phyloP scores from a whole-genome alignment of 371 early-diverging fungal species.

The Caulochytrium protostelioides region DNA sequence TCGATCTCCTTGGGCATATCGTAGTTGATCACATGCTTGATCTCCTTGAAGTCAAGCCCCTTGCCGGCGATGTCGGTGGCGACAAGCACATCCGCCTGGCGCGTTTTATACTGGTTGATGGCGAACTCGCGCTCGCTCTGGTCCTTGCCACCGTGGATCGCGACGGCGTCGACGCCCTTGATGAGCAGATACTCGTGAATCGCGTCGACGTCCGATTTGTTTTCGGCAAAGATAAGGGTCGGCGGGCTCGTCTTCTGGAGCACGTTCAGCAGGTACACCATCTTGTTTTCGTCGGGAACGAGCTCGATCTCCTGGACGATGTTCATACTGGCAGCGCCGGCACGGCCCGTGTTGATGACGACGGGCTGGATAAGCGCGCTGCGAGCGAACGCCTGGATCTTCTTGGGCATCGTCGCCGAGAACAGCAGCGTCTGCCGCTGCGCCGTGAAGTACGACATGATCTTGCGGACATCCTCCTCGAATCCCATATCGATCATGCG shows the following conservation, averaged over 20 bases:
- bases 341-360: slow-evolving; percentile 94
- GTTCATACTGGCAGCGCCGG: slow-evolving; percentile 91
- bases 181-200: slow-evolving; percentile 81
- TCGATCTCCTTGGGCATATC: slow-evolving; percentile 95
- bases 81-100: slow-evolving; percentile 65
- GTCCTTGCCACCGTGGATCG: slow-evolving; percentile 88
- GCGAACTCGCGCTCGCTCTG: slow-evolving; percentile 53
- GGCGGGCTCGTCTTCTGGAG: slow-evolving; percentile 88
- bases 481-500: slow-evolving; percentile 56
- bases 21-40: slow-evolving; percentile 80
- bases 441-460: slow-evolving; percentile 71
- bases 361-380: slow-evolving; percentile 70
- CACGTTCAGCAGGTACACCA: slow-evolving; percentile 74
- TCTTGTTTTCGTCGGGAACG: slow-evolving; percentile 85
- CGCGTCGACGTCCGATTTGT: slow-evolving; percentile 97
- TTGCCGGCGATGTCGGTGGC: slow-evolving; percentile 84
- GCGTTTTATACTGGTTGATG: slow-evolving; percentile 52
- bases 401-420: slow-evolving; percentile 95
- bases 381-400: slow-evolving; percentile 83
- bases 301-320: slow-evolving; percentile 94
- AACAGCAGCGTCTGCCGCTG: slow-evolving; percentile 82
- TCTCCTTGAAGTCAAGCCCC: slow-evolving; percentile 80
- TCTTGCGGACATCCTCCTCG: slow-evolving; percentile 54
- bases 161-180: slow-evolving; percentile 81
- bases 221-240: slow-evolving; percentile 94